Conservation (phyloP, 75 land plant genomes). For the Azolla pinnata region DNA sequence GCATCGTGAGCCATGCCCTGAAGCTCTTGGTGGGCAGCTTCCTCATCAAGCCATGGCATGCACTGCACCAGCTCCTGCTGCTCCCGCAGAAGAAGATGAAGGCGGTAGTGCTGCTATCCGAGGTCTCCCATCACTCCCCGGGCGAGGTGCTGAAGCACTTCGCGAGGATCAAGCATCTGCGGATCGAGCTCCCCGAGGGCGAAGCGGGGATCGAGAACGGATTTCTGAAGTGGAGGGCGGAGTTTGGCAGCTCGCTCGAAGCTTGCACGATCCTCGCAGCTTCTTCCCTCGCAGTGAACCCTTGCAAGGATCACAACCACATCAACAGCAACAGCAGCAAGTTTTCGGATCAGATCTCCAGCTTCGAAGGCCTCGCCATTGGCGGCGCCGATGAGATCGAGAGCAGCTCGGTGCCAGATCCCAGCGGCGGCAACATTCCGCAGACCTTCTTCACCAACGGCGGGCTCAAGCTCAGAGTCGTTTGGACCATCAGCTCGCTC, state of each 20-base stretch:
- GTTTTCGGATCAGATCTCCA: not conserved
- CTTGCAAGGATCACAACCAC: no score
- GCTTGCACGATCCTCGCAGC: constrained; percentile 78
- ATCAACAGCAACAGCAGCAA: constrained; percentile 7
- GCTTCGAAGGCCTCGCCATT: not conserved
- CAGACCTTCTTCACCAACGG: constrained; percentile 78
- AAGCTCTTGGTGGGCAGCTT: constrained; percentile 30
- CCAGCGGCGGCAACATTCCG: constrained; percentile 68
- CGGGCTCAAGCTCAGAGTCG: constrained; percentile 65
- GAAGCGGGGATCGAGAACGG: constrained; percentile 82
- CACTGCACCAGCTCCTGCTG: constrained; percentile 16
- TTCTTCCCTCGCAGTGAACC: no score
- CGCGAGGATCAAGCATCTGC: constrained; percentile 47
- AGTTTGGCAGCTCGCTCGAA: constrained; percentile 83
- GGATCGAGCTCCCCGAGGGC: constrained; percentile 74
- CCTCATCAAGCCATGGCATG: constrained; percentile 18
- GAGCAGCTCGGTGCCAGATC: constrained; percentile 14
- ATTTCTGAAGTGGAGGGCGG: constrained; percentile 75
- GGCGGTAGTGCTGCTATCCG: constrained; percentile 22
- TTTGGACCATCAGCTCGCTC: constrained; percentile 88
- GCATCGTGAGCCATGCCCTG: constrained; percentile 29
- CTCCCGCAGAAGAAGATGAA: constrained; percentile 16
- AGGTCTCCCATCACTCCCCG: constrained; percentile 35
- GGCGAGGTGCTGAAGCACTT: constrained; percentile 75
- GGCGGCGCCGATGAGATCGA: not conserved